phyloP scores from a whole-genome alignment of 306 rosid species.

The Pyrus betulifolia region DNA sequence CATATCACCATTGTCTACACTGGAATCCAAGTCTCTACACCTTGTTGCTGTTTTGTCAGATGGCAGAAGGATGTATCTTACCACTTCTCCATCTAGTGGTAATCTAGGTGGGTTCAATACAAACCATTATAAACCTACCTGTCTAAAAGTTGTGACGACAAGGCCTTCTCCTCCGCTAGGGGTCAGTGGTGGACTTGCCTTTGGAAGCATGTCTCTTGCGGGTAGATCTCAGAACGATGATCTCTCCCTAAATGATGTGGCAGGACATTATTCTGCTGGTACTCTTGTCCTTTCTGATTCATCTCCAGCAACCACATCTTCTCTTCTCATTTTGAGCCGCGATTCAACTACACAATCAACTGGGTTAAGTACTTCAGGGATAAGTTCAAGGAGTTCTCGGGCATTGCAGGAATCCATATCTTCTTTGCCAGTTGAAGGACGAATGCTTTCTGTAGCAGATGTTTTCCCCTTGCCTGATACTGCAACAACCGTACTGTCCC shows the following conservation, averaged over 20 bases:
- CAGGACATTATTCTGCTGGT: constrained; percentile 88
- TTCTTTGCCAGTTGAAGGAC: constrained; percentile 86
- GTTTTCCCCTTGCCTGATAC: constrained; percentile 77
- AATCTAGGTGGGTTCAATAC: constrained; percentile 65
- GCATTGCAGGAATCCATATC: constrained; percentile 85
- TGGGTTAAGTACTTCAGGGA: constrained; percentile 45
- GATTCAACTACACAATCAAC: constrained; percentile 69
- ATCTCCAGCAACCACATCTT: constrained; percentile 74
- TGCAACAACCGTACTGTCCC: constrained; percentile 63
- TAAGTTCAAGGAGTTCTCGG: constrained; percentile 65
- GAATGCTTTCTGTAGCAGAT: constrained; percentile 96
- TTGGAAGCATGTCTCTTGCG: constrained; percentile 78
- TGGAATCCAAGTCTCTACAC: constrained; percentile 87
- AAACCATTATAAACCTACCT: constrained; percentile 57
- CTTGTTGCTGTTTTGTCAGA: constrained; percentile 91
- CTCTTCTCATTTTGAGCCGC: constrained; percentile 79
- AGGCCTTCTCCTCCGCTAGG: constrained; percentile 99
- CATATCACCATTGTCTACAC: constrained; percentile 79
- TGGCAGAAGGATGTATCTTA: constrained; percentile 92
- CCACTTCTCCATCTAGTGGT: constrained; percentile 88
- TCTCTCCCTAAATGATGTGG: constrained; percentile 82
- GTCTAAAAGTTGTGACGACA: constrained; percentile 84
- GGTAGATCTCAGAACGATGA: constrained; percentile 85
- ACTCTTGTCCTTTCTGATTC: constrained; percentile 92
- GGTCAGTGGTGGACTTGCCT: constrained; percentile 74